phyloP scores from a whole-genome alignment of 257 asterid species.

The Nicotiana undulata region DNA sequence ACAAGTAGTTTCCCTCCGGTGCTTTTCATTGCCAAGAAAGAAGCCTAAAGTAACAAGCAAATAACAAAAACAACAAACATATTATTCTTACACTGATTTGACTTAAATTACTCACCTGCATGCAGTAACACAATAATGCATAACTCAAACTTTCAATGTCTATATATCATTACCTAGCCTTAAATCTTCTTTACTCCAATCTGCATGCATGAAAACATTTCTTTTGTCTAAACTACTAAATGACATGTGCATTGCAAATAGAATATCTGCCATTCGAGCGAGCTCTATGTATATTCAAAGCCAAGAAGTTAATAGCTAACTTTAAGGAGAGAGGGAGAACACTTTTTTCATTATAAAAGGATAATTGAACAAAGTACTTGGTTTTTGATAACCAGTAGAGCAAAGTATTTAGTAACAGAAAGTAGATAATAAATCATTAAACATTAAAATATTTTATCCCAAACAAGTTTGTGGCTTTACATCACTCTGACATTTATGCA shows the following conservation, averaged over 20 bases:
- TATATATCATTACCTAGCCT: neutral
- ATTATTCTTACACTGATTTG: neutral
- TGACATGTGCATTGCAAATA: neutral
- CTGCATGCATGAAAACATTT: neutral
- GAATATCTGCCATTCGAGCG: neutral
- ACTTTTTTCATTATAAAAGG: neutral
- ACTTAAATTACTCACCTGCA: neutral
- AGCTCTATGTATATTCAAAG: neutral
- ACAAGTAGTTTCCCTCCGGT: constrained; percentile 94
- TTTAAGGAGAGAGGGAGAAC: neutral
- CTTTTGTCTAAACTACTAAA: neutral
- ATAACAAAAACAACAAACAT: neutral
- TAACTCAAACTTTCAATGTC: neutral
- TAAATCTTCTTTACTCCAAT: neutral
- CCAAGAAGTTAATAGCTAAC: neutral
- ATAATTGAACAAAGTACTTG: neutral
- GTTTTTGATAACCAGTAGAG: neutral
- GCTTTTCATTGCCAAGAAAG: constrained; percentile 93
- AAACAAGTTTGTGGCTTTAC: neutral
- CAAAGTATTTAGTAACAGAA: neutral
- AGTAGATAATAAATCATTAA: neutral
- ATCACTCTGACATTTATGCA: neutral
- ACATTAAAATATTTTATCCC: neutral
- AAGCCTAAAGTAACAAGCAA: constrained; percentile 50
- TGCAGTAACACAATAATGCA: constrained; percentile 1